phyloP scores from a whole-genome alignment of 495 filamentous ascomycete species.

The Xylaria nigripes region DNA sequence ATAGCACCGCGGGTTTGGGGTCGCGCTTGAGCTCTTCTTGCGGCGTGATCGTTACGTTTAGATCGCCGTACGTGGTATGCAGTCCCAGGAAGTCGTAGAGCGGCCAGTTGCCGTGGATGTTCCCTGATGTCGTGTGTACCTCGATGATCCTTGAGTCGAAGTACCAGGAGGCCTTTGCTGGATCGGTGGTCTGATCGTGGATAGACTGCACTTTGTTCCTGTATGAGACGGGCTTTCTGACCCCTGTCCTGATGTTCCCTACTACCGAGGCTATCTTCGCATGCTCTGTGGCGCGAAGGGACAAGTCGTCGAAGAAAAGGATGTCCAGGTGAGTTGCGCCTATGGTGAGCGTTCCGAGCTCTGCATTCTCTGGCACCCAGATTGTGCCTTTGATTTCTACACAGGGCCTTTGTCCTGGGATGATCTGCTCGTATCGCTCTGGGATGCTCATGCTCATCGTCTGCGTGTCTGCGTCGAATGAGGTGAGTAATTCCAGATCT shows the following conservation, averaged over 20 bases:
- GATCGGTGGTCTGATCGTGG: conserved; percentile 13
- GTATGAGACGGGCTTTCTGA: conserved; percentile 6
- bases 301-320: conserved; percentile 32
- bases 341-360: conserved; percentile 23
- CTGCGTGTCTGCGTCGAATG: conserved; percentile 25
- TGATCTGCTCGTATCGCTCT: conserved; percentile 17
- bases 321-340: conserved; percentile 31
- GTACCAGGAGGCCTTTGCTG: conserved; percentile 19
- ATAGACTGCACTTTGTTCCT: background rate
- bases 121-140: conserved; percentile 26
- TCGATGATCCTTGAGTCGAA: conserved; percentile 31
- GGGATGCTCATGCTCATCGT: conserved; percentile 28
- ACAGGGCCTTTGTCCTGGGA: conserved; percentile 24
- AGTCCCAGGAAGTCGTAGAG: conserved; percentile 34
- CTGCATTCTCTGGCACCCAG: conserved; percentile 32
- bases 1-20: conserved; percentile 29
- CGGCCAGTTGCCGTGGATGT: conserved; percentile 36
- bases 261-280: conserved; percentile 18
- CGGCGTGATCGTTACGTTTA: conserved; percentile 32
- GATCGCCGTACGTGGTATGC: conserved; percentile 29
- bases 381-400: conserved; percentile 32
- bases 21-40: conserved; percentile 14
- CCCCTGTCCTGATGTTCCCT: conserved; percentile 24
- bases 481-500: conserved; percentile 20
- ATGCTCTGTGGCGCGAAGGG: conserved; percentile 20